Evolutionary conservation across 495 filamentous ascomycete genomes (phyloP), one percentile per base, ranked within the genome.

Genomic region (Massariosphaeria phaeospora): DNA sequence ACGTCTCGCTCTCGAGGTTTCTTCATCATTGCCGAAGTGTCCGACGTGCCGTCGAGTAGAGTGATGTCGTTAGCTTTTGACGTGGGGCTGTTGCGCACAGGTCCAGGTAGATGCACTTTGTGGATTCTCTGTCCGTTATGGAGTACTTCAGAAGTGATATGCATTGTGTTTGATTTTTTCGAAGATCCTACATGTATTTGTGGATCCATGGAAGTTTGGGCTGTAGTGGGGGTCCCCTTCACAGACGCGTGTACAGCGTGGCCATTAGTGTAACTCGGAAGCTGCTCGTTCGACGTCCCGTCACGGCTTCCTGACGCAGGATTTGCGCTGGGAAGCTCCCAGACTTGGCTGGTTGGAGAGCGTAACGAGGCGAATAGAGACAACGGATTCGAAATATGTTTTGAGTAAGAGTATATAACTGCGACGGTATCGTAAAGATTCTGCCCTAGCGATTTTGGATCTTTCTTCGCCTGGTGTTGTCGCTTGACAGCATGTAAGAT

Each of bases 321-420:
- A 11, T 42, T 25, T 42, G 39, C 25, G 3, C n/a, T 17, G 34
- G 4, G 4, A 4, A 36, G 3, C 6, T 36, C 15, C n/a, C 24
- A 30, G 11, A 11, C 18, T 15, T 40, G 40, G 12, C 10, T 41
- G 27, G 25, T 26, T 9, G 33, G 15, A 27, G 39, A 7, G n/a
- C 54, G 54, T 7, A 62, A 41, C 6, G 29, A 41, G 27, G 23
- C 13, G 35, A 57, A 56, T 21, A 57, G 36, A 25, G 48, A 41
- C 1, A 49, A 15, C 7, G 59, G 40, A 30, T 13, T 44, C 13
- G 53, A 48, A 27, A 62, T 52, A 7, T 50, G 53, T 25, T 58
- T 62, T 8, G 53, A 62, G 36, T 40, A 62, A 6, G 59, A 53
- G 29, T 35, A 56, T 9, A 62, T 57, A n/a, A 62, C 41, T n/a